These are phyloP conservation scores for Coemansia sp. DNA, from an alignment of 192 early-diverging fungal genomes.

Conservation along the genomic window DNA sequence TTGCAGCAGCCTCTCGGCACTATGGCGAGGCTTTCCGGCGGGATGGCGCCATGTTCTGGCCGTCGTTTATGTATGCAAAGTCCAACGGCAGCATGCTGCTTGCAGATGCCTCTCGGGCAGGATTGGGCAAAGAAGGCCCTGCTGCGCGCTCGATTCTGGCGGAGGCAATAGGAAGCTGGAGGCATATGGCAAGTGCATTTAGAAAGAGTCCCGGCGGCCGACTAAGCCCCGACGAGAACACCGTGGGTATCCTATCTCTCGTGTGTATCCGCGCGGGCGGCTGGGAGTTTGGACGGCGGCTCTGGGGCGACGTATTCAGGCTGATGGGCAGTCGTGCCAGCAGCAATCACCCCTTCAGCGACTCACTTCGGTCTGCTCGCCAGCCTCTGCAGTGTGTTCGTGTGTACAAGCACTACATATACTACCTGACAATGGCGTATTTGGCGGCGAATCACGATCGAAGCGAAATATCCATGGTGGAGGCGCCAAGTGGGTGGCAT, in stretches of 20 bases:
- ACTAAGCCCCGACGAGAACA: conserved; percentile 27
- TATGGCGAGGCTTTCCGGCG: not conserved
- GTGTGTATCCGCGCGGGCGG: conserved; percentile 14
- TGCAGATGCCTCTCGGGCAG: conserved; percentile 2
- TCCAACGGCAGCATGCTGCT: conserved; percentile 19
- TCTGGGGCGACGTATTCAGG: conserved; percentile 39
- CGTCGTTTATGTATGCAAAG: conserved; percentile 41
- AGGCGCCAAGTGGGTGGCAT: not conserved
- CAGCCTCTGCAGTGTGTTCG: conserved; percentile 24
- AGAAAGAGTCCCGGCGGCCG: not conserved
- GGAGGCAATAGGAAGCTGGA: conserved; percentile 29
- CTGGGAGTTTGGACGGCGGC: conserved; percentile 37
- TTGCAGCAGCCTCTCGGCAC: not conserved
- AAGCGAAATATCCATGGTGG: not conserved
- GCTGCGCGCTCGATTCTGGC: conserved; percentile 9
- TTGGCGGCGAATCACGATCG: conserved; percentile 1
- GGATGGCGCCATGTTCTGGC: conserved; percentile 34
- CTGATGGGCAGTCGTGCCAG: conserved; percentile 2
- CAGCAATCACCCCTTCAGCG: not conserved
- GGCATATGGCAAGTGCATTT: conserved; percentile 7
- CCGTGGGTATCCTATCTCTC: conserved; percentile 32
- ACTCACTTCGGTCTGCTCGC: not conserved
- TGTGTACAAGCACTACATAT: conserved; percentile 41
- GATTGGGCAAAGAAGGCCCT: conserved; percentile 3
- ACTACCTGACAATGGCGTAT: conserved; percentile 14